Base-by-base conservation (phyloP, 2,329 filamentous ascomycete species). In the Blumeria graminis region DNA sequence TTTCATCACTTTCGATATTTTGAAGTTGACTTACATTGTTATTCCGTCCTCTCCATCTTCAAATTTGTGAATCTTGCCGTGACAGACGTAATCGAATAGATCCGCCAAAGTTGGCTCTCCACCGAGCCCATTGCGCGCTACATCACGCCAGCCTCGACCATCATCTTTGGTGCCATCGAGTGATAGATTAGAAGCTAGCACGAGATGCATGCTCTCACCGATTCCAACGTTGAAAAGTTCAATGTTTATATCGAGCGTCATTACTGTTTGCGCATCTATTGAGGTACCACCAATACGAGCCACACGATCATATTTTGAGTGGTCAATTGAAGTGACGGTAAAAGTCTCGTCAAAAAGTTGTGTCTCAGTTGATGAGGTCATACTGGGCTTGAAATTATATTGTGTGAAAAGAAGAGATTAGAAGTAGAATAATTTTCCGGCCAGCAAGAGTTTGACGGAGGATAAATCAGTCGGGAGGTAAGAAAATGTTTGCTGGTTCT, bases 271-370 rank as follows among this genome's bases (percentile, higher is more conserved):
- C 63, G 77, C 78, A 71, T 94, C 87, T 62, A 77, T 74, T 28
- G 84, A 90, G 55, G 77, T 84, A 66, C 80, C 88, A 56, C 74
- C 79, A 66, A 96, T 79, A 63, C 92, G 90, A 56, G 86, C 84
- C 32, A 95, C 90, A 61, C 90, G 86, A 72, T 96, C 92, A 71
- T 98, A 98, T 72, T 95, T 94, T 65, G 82, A 78, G 65, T 81
- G 77, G 72, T 94, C 85, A 68, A 87, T 74, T 56, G 77, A 71
- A 62, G 80, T 90, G 65, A 96, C 76, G 59, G 77, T 84, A 76
- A 96, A 95, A 65, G 79, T 82, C 67, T 94, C 88, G 71, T 95
- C 88, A 72, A 93, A 94, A 69, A 96, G 85, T 65, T 92, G 83
- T 58, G 89, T 82, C 72, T 96, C 90, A 63, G 84, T 82, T 70